Conservation (phyloP, 495 filamentous ascomycete species). For the Neurospora tetraspora region DNA sequence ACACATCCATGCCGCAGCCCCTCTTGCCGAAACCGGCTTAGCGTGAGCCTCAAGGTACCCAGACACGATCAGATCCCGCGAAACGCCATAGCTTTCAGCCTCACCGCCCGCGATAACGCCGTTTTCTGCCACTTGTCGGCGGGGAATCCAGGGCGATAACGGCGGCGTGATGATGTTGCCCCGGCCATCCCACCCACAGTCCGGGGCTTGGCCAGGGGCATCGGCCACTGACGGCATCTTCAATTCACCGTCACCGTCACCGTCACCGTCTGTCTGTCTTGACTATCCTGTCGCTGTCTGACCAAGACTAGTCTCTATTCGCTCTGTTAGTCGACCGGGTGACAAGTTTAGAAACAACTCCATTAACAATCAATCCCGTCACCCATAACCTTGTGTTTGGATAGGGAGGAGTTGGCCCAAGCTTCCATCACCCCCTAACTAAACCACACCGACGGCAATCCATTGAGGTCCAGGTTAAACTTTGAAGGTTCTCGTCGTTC, state of each 20-base stretch:
- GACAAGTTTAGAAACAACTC: neutral
- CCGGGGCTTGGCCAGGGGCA: neutral
- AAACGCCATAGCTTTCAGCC: conserved; percentile 4
- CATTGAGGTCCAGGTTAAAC: neutral
- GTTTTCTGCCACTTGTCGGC: conserved; percentile 23
- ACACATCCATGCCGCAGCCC: neutral
- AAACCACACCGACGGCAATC: neutral
- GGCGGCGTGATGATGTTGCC: conserved; percentile 6
- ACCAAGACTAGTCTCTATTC: neutral
- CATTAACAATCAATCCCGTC: neutral
- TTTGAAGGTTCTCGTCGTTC: neutral
- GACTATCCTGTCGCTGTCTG: neutral
- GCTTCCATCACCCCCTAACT: neutral
- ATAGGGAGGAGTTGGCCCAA: neutral
- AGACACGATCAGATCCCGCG: conserved; percentile 9
- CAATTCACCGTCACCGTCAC: neutral
- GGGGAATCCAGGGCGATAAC: conserved; percentile 18
- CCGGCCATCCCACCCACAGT: neutral
- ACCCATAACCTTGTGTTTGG: neutral
- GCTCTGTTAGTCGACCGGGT: neutral
- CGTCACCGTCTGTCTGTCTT: neutral
- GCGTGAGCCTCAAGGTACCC: neutral
- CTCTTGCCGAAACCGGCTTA: neutral
- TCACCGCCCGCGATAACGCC: conserved; percentile 20
- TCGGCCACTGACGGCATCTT: neutral